Conservation (phyloP, 2,329 filamentous ascomycete genomes). For the Microcyclosporella mali region DNA sequence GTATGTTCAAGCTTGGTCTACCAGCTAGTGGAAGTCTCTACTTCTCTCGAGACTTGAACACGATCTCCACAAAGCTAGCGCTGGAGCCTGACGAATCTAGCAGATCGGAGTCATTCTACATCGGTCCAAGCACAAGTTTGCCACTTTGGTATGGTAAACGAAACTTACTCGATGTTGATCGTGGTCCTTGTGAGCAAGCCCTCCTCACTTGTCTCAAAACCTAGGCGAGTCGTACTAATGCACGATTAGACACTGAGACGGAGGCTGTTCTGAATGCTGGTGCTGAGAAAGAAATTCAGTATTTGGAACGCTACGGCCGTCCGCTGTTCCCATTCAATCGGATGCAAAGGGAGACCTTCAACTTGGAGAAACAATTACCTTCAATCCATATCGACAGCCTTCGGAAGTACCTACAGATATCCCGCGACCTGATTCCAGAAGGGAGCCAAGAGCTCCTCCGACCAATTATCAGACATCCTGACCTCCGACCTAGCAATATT, state of each 20-base stretch:
- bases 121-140: slow-evolving; percentile 29
- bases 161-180: slow-evolving; percentile 20
- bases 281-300: slow-evolving; percentile 31
- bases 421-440: slow-evolving; percentile 22
- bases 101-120: slow-evolving; percentile 19
- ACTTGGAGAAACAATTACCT: slow-evolving; percentile 27
- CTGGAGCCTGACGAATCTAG: slow-evolving; percentile 9
- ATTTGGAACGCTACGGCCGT: slow-evolving; percentile 25
- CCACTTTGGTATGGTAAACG: slow-evolving; percentile 30
- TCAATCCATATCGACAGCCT: slow-evolving; percentile 27
- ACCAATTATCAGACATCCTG: slow-evolving; percentile 17
- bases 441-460: slow-evolving; percentile 9
- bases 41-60: slow-evolving; percentile 27
- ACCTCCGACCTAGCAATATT: slow-evolving; percentile 31
- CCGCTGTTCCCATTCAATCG: slow-evolving; percentile 30
- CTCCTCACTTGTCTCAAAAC: neutral
- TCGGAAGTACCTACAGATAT: slow-evolving; percentile 27
- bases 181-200: slow-evolving; percentile 30
- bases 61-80: slow-evolving; percentile 13
- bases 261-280: slow-evolving; percentile 25
- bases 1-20: slow-evolving; percentile 24
- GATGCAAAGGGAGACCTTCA: slow-evolving; percentile 29
- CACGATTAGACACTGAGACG: slow-evolving; percentile 22
- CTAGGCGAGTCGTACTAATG: slow-evolving; percentile 11
- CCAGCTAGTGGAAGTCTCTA: slow-evolving; percentile 34